These are phyloP conservation scores for Marasmius sp. DNA, from an alignment of 1,284 basidiomycete genomes.

Conservation along the genomic window DNA sequence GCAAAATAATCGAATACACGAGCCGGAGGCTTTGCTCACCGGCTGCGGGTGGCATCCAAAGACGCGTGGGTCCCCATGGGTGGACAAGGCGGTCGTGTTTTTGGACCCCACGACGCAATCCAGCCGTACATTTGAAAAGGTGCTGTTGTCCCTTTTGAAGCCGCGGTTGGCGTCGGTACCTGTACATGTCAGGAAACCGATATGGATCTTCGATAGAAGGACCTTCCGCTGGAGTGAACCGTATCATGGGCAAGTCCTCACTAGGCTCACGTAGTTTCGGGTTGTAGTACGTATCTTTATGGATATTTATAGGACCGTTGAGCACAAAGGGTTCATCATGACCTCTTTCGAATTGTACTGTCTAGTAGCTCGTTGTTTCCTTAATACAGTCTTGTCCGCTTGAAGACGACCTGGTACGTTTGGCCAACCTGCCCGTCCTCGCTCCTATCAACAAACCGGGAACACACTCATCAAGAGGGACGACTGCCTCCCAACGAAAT, in stretches of 20 bases:
- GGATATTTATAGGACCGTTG: neutral
- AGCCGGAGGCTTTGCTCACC: constrained; percentile 34
- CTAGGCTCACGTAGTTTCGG: neutral
- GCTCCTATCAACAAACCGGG: too few relatives aligned
- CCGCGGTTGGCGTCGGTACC: neutral
- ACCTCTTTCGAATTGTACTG: neutral
- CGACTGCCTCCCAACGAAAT: too few relatives aligned
- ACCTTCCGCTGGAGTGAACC: neutral
- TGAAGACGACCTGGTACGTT: too few relatives aligned
- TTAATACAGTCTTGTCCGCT: too few relatives aligned
- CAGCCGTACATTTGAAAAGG: neutral
- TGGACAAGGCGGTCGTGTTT: constrained; percentile 34
- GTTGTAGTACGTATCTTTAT: neutral
- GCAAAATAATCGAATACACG: constrained; percentile 30
- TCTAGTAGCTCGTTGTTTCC: neutral
- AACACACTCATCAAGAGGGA: too few relatives aligned
- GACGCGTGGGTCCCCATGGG: constrained; percentile 11
- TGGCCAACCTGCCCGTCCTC: too few relatives aligned
- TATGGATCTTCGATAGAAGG: constrained; percentile 13
- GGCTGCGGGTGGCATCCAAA: constrained; percentile 34
- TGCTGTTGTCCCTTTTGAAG: neutral
- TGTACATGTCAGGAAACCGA: neutral
- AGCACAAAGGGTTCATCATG: neutral
- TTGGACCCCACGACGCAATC: constrained; percentile 21
- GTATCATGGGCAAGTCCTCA: neutral